These are phyloP conservation scores for Leccinum imitatum DNA, from an alignment of 768 basidiomycete species.

Conservation along the genomic window DNA sequence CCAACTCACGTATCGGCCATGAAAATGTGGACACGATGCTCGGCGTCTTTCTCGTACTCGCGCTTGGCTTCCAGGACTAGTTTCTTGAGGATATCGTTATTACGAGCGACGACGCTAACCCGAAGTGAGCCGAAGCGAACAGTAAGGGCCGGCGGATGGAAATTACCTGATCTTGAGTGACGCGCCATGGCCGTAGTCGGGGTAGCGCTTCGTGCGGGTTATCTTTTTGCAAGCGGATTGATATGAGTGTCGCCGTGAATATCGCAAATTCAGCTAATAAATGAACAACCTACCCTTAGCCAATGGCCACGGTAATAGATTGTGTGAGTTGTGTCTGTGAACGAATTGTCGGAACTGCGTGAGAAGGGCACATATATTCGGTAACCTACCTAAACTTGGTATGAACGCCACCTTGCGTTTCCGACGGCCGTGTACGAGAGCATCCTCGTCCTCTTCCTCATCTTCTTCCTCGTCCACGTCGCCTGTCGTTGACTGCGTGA, in stretches of 20 bases:
- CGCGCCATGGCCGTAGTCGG: conserved; percentile 71
- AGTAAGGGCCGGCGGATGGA: conserved; percentile 4
- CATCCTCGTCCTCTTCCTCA: conserved; percentile 56
- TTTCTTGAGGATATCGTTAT: conserved; percentile 83
- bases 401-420: conserved; percentile 83
- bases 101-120: conserved; percentile 79
- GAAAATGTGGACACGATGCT: conserved; percentile 87
- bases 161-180: conserved; percentile 77
- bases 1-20: conserved; percentile 79
- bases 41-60: conserved; percentile 88
- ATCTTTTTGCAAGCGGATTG: conserved; percentile 48
- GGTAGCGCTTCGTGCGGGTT: conserved; percentile 74
- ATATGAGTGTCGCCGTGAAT: conserved; percentile 20
- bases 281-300: conserved; percentile 59
- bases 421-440: conserved; percentile 63
- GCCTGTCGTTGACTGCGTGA: conserved; percentile 68
- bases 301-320: conserved; percentile 90
- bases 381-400: conserved; percentile 70
- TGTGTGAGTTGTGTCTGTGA: conserved; percentile 78
- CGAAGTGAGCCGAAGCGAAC: conserved; percentile 19
- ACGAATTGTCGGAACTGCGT: conserved; percentile 17
- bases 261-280: conserved; percentile 6
- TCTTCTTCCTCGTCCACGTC: conserved; percentile 82
- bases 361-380: conserved; percentile 12
- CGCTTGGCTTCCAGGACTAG: conserved; percentile 85